Base-by-base conservation (phyloP, 78 protist species). In the Dictyostelium firmibasis region DNA sequence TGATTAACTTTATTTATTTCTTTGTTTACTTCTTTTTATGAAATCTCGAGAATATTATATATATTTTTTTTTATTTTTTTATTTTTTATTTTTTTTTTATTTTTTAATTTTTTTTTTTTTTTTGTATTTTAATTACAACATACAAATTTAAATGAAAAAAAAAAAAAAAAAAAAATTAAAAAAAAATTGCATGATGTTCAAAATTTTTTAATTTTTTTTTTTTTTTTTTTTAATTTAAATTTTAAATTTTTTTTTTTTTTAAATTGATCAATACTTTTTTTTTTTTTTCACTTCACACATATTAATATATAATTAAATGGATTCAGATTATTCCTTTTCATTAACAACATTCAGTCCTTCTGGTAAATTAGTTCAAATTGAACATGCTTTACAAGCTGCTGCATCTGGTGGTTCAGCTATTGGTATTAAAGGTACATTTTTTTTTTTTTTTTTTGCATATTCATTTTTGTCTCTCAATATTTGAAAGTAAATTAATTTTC, bases 291-390 rank as follows among this genome's bases (percentile, higher is more conserved):
- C 57, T 47, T 47, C 57, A 47, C 57, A 47, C 16, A 47, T 47
- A 47, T 1, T 67, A 1, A 67, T 18, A 84, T 64, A 53, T 75
- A 75, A 35, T 50, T 72, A 14, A 38, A 44, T 78, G 64, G 57
- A 88, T 44, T 77, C 93, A 67, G 94, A 95, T 77, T 99, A 99
- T 94, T 81, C 95, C 27, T 99, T 99, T 95, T 98, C 99, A 23
- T 98, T 99, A 53, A 99, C 99, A 3, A 99, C 99, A 11, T 99
- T 99, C 98, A 88, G 97, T 35, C 99, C 99, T 3, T 97, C 99
- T 27, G 99, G 99, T 50, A 99, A 99, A 93, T 97, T 99, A 18
- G 99, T 98, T 13, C 99, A 99, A 97, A 99, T 99, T 85, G 99
- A 99, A 83, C 98, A 99, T 84, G 99, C 99, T 0, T 85, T 99